Base-by-base conservation (phyloP, 2,329 filamentous ascomycete species). In the Setomelanomma holmii region DNA sequence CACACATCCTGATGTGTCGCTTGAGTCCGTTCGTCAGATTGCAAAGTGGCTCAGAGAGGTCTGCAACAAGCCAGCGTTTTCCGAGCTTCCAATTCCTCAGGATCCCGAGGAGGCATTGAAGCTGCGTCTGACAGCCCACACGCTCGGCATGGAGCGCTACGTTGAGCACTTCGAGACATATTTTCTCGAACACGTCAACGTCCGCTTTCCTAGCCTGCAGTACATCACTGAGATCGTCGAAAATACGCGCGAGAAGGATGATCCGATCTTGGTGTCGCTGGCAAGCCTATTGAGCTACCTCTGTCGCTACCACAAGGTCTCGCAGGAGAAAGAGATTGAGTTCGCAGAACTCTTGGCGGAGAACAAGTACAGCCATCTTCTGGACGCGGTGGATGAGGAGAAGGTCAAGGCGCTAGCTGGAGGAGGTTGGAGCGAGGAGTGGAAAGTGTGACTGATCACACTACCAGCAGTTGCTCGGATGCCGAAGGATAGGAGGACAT, bases 281-380 rank as follows among this genome's bases (percentile, higher is more conserved):
- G 54, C 46, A 10, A 54, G 46, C 19, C 45, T 24, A 4, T n/a
- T 54, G n/a, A 42, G 24, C 14, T 54, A 42, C 6, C 30, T 57
- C 6, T 47, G 35, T 19, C 39, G 27, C 21, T 45, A 47, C 30
- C 27, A 56, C 20, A 27, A 41, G 5, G 20, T 56, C n/a, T 17
- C 34, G 7, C 27, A 21, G 16, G 6, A 20, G 2, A 21, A 23
- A 36, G 47, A 42, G 30, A 16, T 16, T 4, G 20, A 30, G 11
- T 51, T 45, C 10, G 35, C 19, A 3, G 16, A 42, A 12, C 14
- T 34, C 3, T 44, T 57, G 10, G 36, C 20, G 4, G 40, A 27
- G 6, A 34, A 33, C 5, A 46, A 54, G 36, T 45, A 27, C 27
- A 30, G 12, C 20, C 40, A 44, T 17, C 20, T 51, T 11, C 19